phyloP scores from a whole-genome alignment of 2,329 filamentous ascomycete genomes.

The Ceratocystis eucalypticola region DNA sequence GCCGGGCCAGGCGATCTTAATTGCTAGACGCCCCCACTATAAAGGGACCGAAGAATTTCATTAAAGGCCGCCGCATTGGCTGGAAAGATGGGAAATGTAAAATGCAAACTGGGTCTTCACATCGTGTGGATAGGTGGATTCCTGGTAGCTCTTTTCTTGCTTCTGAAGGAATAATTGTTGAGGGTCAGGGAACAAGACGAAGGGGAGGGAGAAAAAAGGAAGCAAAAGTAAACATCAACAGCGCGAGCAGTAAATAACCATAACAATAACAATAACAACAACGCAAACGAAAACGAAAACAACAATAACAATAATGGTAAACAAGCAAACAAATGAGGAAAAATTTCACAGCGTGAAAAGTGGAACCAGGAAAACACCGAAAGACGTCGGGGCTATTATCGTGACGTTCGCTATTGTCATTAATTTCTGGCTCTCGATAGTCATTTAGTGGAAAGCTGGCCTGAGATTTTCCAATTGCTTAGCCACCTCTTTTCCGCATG shows the following conservation, averaged over 20 bases:
- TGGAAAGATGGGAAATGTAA: not conserved
- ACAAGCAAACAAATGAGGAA: not conserved
- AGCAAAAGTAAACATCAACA: conserved; percentile 6
- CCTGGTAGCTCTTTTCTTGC: not conserved
- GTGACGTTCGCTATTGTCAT: too few species aligned
- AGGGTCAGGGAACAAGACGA: not conserved
- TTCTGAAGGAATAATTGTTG: conserved; percentile 1
- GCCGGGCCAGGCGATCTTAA: not conserved
- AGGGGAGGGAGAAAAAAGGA: not conserved
- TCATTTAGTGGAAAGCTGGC: too few species aligned
- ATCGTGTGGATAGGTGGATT: not conserved
- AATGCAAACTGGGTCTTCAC: not conserved
- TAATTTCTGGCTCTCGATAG: not conserved
- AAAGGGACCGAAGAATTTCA: not conserved
- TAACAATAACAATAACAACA: not conserved
- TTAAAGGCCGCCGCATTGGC: not conserved
- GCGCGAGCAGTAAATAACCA: not conserved
- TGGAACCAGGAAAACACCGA: too few species aligned
- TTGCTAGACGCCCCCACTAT: not conserved
- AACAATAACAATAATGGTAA: not conserved
- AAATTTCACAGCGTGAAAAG: not conserved
- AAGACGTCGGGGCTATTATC: too few species aligned
- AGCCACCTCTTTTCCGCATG: not conserved
- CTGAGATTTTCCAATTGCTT: not conserved
- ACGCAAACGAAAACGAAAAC: not conserved